A percentile compares a stretch with the other conserved stretches of the same genome.
Conservation (phyloP, 2,329 filamentous ascomycete genomes). For the Scedosporium dehoogii region DNA sequence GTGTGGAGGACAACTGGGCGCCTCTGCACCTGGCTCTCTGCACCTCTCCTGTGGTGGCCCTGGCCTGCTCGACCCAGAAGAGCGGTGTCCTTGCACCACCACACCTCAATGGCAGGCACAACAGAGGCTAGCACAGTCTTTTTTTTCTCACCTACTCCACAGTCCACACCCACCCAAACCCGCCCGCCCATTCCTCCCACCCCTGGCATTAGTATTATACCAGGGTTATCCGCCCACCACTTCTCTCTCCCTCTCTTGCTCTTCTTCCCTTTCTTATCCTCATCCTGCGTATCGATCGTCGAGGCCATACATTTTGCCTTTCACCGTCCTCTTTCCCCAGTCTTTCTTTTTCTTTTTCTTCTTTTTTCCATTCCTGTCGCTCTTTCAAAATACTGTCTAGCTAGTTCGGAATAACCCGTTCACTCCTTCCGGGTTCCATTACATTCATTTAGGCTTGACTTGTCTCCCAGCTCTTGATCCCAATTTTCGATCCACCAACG, state of each 20-base stretch:
- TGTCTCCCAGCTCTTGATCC: neutral
- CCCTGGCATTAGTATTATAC: constrained; percentile 18
- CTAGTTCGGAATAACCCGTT: constrained; percentile 2
- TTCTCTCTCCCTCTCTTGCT: constrained; percentile 22
- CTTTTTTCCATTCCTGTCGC: constrained; percentile 13
- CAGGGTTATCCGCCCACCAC: constrained; percentile 26
- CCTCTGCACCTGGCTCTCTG: neutral
- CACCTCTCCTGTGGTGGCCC: neutral
- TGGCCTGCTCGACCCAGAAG: neutral
- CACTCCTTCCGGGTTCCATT: constrained; percentile 22
- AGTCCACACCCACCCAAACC: constrained; percentile 8
- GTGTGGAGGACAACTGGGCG: neutral
- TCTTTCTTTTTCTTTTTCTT: constrained; percentile 14
- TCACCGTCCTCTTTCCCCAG: constrained; percentile 21
- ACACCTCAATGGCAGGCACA: neutral
- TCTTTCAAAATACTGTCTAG: neutral
- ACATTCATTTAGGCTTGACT: constrained; percentile 10
- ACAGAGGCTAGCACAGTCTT: neutral
- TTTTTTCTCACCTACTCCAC: neutral
- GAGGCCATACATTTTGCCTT: constrained; percentile 22
- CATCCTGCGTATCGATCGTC: constrained; percentile 13
- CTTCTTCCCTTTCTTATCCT: constrained; percentile 21
- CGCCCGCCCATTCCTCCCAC: constrained; percentile 18
- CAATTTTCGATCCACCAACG: neutral
- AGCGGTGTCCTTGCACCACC: neutral